These are phyloP conservation scores for Castanopsis chinensis DNA, from an alignment of 306 rosid genomes.

Conservation along the genomic window DNA sequence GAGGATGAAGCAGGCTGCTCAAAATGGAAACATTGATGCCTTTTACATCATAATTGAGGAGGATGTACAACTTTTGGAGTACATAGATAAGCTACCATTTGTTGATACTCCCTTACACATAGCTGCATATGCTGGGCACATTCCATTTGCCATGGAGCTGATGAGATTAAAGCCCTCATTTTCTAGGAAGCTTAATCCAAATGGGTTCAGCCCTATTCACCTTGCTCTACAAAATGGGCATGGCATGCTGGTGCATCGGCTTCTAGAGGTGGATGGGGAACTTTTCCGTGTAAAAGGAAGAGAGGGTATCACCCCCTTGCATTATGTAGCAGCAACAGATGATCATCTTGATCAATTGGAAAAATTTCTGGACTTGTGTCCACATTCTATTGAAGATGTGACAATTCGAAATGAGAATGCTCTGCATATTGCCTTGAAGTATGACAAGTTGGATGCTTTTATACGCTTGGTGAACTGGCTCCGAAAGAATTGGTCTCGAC, in stretches of 20 bases:
- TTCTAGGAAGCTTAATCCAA: neutral
- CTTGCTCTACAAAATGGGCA: conserved; percentile 1
- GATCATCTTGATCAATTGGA: conserved; percentile 21
- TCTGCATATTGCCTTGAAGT: conserved; percentile 37
- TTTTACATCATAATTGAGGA: conserved; percentile 30
- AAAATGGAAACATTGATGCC: conserved; percentile 23
- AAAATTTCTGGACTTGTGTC: conserved; percentile 29
- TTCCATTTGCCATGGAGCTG: conserved; percentile 34
- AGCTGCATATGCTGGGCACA: conserved; percentile 29
- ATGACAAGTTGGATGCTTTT: conserved; percentile 19
- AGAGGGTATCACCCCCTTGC: neutral
- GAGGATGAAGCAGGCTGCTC: conserved; percentile 1
- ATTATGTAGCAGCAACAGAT: conserved; percentile 16
- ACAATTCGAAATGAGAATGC: conserved; percentile 36
- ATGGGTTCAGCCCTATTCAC: conserved; percentile 12
- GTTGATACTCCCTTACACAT: conserved; percentile 40
- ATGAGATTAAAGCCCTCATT: conserved; percentile 11
- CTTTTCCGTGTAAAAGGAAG: neutral
- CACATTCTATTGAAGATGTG: conserved; percentile 29
- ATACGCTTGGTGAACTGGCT: too few relatives aligned
- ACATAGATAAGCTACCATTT: conserved; percentile 18
- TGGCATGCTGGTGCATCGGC: neutral
- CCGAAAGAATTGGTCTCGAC: too few relatives aligned
- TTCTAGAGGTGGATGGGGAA: neutral
- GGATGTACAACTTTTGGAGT: conserved; percentile 22